Base-by-base conservation (phyloP, 371 early-diverging fungal genomes). In the Mucor piriformis region DNA sequence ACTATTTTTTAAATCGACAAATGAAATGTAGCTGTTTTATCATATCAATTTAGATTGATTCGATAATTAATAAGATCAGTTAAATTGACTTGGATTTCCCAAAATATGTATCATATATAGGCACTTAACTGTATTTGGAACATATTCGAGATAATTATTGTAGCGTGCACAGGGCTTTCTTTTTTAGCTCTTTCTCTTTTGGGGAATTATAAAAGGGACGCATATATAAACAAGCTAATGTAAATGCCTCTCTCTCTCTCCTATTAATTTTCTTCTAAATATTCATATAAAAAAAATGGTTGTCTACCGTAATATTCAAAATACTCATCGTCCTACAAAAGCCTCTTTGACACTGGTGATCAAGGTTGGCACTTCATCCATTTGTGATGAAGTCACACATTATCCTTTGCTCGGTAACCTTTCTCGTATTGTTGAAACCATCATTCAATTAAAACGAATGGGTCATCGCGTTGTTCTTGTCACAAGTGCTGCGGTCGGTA, bases 321-420 rank as follows among this genome's bases (percentile, higher is more conserved):
- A 71, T 47, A 72, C 73, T 27, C 68, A 73, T 51, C 73, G 81
- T 20, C 72, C 78, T 43, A 70, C 75, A 24, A 74, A 64, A 12
- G 57, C 73, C 10, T 75, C 79, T n/a, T 76, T 88, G 54, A 92
- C 92, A 3, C 79, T 93, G 50, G 94, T 93, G 44, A 83, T 93
- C 67, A 95, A 96, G 74, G 86, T 97, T 15, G 96, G 98, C 61
- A 96, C 96, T 0, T 90, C 93, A 16, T 94, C 94, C 33, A 95
- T 97, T 56, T 94, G 94, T 79, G 95, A 94, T 70, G 93, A 93
- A 62, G 79, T 81, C 54, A 92, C 93, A 0, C 92, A 93, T 65
- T 85, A 89, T 64, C 96, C 96, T 3, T 80, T 90, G 52, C 79
- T 96, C 57, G 86, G 92, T 15, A 92, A 89, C 57, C 85, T 96